Evolutionary conservation across 257 asterid genomes (phyloP), one percentile per base, ranked within the genome.

Genomic region (Thymus mandschuricus): DNA sequence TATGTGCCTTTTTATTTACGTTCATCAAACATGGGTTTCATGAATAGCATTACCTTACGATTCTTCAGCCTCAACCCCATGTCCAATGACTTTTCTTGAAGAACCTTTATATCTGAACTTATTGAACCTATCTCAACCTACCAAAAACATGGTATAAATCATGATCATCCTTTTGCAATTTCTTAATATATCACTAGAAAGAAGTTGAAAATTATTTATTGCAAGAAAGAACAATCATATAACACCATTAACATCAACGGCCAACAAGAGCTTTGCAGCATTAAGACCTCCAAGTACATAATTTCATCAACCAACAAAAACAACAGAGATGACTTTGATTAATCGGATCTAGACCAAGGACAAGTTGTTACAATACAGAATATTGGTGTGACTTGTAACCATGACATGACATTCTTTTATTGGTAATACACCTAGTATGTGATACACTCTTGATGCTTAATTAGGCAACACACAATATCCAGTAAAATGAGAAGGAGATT

Each of bases 21-120:
- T 41, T n/a, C 64, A 49, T 54, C 15, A 29, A 63, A 46, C 60
- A 33, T 41, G 66, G 61, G 61, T 29, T 6, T 3, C 71, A 48
- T 1, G 38, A 56, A 34, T n/a, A 60, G 73, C 58, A 61, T 78
- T 84, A 92, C 99, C 98, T 92, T 95, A 69, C 97, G 97, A 85
- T 95, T 95, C 84, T 95, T 95, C 81, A 95, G 84, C 88, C 85
- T 95, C 71, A 95, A 89, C 72, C 99, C 99, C 99, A 92, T 95
- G 82, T 92, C 96, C 98, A 95, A 88, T 54, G 98, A 95, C 85
- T 86, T 89, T 80, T 89, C 99, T 76, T 95, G 99, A 74, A 95
- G 98, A 77, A 89, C 81, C 86, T 95, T 95, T 80, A 95, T 95
- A 68, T 95, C 96, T 52, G 96, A 95, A 79, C 99, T 95, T 86